Conservation (phyloP, 2,329 filamentous ascomycete species). For the Cercospora berteroae region DNA sequence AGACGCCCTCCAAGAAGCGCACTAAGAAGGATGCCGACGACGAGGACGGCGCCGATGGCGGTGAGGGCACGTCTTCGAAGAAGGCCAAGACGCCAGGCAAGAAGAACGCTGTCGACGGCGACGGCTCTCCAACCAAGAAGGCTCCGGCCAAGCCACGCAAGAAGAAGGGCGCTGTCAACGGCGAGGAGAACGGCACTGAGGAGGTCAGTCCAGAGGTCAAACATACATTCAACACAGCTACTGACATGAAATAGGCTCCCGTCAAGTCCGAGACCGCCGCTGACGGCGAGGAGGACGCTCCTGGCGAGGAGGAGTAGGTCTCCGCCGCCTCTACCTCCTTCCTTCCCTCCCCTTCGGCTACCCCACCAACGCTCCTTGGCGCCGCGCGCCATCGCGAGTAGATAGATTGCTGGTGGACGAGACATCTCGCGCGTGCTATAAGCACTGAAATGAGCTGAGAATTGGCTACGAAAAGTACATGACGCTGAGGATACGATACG, state of each 20-base stretch:
- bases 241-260: background rate
- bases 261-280: background rate
- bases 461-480: background rate
- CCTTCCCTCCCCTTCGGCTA: background rate
- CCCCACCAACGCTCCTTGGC: background rate
- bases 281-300: background rate
- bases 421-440: background rate
- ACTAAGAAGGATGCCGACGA: conserved; percentile 27
- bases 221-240: background rate
- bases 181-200: background rate
- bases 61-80: conserved; percentile 17
- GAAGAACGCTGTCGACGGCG: conserved; percentile 12
- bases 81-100: conserved; percentile 19
- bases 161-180: background rate
- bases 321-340: background rate
- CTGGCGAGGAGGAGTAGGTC: background rate
- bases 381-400: background rate
- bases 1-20: conserved; percentile 22
- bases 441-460: background rate
- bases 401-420: background rate
- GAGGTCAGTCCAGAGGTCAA: background rate
- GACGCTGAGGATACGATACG: background rate
- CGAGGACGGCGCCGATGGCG: conserved; percentile 23
- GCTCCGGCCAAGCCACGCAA: background rate
- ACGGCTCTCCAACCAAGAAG: conserved; percentile 19